Evolutionary conservation across 106 monocot species (phyloP).

Genomic region (Triglochin maritima): DNA sequence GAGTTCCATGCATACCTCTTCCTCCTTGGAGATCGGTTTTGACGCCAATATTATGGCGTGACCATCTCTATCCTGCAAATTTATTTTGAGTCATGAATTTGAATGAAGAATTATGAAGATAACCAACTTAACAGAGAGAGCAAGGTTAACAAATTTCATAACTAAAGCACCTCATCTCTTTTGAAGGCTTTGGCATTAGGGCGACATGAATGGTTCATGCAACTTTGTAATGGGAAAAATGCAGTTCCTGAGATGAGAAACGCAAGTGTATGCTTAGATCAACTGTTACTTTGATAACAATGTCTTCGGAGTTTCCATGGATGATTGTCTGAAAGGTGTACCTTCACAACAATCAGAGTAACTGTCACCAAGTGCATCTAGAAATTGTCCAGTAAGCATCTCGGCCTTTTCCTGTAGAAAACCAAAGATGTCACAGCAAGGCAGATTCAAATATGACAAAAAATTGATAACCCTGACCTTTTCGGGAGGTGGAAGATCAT

Average conservation of each 20-base stretch:
- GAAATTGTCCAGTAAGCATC: conserved; percentile 38
- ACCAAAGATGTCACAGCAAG: not conserved
- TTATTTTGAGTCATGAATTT: not conserved
- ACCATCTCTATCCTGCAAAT: conserved; percentile 80
- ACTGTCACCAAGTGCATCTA: conserved; percentile 78
- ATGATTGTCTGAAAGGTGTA: conserved; percentile 7
- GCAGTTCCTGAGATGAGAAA: conserved; percentile 51
- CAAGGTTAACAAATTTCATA: not conserved
- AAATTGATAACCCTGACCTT: conserved; percentile 31
- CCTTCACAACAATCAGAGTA: conserved; percentile 79
- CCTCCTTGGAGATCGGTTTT: conserved; percentile 41
- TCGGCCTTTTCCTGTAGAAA: conserved; percentile 61
- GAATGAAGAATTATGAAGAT: not conserved
- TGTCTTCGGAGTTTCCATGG: no score
- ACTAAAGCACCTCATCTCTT: conserved; percentile 67
- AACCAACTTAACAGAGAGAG: not conserved
- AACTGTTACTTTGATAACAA: not conserved
- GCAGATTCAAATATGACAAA: not conserved
- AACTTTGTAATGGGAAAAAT: conserved; percentile 94
- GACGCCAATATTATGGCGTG: conserved; percentile 62
- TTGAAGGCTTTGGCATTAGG: conserved; percentile 98
- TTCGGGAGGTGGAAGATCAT: conserved; percentile 58
- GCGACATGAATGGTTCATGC: conserved; percentile 94
- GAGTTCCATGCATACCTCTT: conserved; percentile 47
- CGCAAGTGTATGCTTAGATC: not conserved